These are phyloP conservation scores for Bruguiera hainesii DNA, from an alignment of 441 rosid species.

Conservation along the genomic window DNA sequence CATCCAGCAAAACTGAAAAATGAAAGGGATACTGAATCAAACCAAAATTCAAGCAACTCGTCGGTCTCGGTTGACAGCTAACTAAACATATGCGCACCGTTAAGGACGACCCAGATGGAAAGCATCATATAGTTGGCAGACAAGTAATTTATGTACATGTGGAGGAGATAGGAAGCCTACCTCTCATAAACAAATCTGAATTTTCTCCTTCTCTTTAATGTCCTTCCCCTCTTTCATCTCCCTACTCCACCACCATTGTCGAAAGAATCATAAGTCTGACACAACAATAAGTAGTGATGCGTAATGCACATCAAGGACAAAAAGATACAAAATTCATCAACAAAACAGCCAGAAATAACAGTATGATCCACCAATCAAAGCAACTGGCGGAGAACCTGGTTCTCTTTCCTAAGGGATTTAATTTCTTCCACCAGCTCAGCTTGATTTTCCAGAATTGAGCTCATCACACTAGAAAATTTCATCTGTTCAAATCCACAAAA, in stretches of 20 bases:
- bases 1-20: too few relatives aligned
- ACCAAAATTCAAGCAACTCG: too few relatives aligned
- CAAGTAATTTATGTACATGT: too few relatives aligned
- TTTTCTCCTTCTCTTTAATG: too few relatives aligned
- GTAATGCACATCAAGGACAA: conserved; percentile 7
- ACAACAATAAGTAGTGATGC: not conserved
- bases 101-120: too few relatives aligned
- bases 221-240: conserved; percentile 7
- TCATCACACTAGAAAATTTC: conserved; percentile 60
- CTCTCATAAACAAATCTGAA: too few relatives aligned
- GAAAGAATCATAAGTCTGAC: too few relatives aligned
- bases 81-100: too few relatives aligned
- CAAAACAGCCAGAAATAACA: conserved; percentile 9
- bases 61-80: too few relatives aligned
- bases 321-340: conserved; percentile 5
- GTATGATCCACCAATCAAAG: conserved; percentile 39
- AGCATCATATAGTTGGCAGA: too few relatives aligned
- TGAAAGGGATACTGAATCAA: too few relatives aligned
- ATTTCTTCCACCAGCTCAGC: conserved; percentile 80
- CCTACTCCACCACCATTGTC: not conserved
- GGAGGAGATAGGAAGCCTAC: too few relatives aligned
- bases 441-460: conserved; percentile 73
- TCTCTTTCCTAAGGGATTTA: conserved; percentile 67
- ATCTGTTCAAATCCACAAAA: conserved; percentile 37
- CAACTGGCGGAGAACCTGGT: conserved; percentile 72